phyloP scores from a whole-genome alignment of 768 basidiomycete species.

The Leucocoprinus leucothites region DNA sequence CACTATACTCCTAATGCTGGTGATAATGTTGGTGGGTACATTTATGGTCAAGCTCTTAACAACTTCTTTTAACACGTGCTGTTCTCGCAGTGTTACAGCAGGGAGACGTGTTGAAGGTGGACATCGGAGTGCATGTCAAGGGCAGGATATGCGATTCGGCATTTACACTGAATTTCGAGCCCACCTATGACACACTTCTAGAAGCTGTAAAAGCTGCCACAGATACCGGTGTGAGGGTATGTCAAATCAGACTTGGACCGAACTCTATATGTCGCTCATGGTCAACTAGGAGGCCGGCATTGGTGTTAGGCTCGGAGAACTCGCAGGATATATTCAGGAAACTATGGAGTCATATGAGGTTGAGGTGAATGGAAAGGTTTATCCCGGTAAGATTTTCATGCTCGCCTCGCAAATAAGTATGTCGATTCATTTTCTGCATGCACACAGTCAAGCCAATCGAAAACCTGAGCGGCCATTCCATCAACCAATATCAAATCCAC shows the following conservation, averaged over 20 bases:
- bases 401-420: not conserved
- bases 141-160: slow-evolving; percentile 96
- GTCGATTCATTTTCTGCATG: not conserved
- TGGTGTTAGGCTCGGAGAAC: slow-evolving; percentile 89
- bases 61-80: not conserved
- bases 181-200: slow-evolving; percentile 83
- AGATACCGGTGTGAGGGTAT: slow-evolving; percentile 82
- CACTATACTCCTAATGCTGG: slow-evolving; percentile 96
- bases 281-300: slow-evolving; percentile 85
- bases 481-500: slow-evolving; percentile 88
- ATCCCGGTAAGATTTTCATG: slow-evolving; percentile 56
- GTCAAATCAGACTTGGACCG: not conserved
- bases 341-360: slow-evolving; percentile 99
- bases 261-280: not conserved
- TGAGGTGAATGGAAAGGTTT: slow-evolving; percentile 79
- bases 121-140: slow-evolving; percentile 95
- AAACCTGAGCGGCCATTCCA: slow-evolving; percentile 94
- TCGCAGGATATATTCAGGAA: slow-evolving; percentile 91
- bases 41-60: not conserved
- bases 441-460: slow-evolving; percentile 83
- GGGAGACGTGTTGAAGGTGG: slow-evolving; percentile 93
- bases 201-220: slow-evolving; percentile 95
- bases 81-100: slow-evolving; percentile 62
- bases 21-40: slow-evolving; percentile 68
- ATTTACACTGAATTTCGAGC: slow-evolving; percentile 89